phyloP scores from a whole-genome alignment of 2,329 filamentous ascomycete genomes.

The Fusarium udum region DNA sequence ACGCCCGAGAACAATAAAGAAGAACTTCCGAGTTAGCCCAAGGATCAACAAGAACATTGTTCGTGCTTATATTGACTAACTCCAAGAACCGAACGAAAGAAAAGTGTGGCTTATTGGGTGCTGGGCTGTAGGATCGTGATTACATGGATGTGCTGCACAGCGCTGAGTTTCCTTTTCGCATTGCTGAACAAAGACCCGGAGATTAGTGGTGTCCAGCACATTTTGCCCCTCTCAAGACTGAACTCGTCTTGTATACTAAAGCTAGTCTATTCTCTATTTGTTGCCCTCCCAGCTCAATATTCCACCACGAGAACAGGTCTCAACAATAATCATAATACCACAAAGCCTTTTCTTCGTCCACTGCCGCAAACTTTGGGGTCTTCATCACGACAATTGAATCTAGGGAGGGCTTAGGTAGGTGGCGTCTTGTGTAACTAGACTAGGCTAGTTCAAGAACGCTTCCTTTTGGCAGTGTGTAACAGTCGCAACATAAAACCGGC shows the following conservation, averaged over 20 bases:
- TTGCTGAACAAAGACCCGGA: no score
- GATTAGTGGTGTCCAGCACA: rapidly evolving
- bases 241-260: rapidly evolving
- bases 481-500: neutral
- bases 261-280: neutral
- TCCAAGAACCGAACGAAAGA: neutral
- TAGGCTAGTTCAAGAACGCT: neutral
- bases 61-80: neutral
- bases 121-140: rapidly evolving
- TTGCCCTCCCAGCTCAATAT: neutral
- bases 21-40: neutral
- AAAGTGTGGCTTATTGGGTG: neutral
- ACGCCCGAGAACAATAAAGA: neutral
- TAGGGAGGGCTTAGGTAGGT: neutral
- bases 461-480: neutral
- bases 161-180: neutral
- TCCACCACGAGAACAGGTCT: rapidly evolving
- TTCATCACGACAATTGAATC: rapidly evolving
- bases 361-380: neutral
- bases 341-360: rapidly evolving
- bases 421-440: neutral
- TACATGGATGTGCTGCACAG: neutral
- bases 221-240: rapidly evolving
- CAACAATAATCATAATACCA: rapidly evolving
- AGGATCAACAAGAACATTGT: neutral